Evolutionary conservation across 1,284 basidiomycete species (phyloP), one percentile per base, ranked within the genome.

Genomic region (Leccinum variabile): DNA sequence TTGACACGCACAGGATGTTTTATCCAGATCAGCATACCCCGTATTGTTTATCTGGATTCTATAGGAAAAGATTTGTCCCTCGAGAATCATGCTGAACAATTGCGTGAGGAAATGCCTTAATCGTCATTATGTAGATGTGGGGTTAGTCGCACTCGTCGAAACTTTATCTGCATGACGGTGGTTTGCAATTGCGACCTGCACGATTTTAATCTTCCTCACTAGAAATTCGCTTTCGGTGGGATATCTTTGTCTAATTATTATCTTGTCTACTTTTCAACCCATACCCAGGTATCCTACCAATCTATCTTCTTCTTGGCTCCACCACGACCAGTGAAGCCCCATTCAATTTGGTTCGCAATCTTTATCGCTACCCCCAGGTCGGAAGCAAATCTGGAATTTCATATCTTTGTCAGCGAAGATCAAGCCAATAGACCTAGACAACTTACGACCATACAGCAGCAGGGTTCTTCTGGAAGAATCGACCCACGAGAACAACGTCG

Each of bases 381-480:
- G 16, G 83, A 81, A 1, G 84, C 83, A 65, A 84, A 84, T 60
- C 76, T 54, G 0, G 3, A 3, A 52, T 52, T n/a, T 0, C 2
- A 30, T 30, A 8, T 18, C 9, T 22, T 49, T 49, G 25, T 52
- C 25, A 52, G 2, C 25, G 16, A 30, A 52, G 14, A 10, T 52
- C 28, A 16, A 52, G 50, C 25, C 25, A 52, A 52, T 52, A 49
- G 0, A 22, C 25, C 28, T 3, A 13, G 30, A 8, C 14, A 25
- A 71, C 73, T 71, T 59, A 79, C 44, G 74, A 67, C 80, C 81
- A 81, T 7, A 82, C 81, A 1, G 73, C 63, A 0, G 78, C 82
- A 1, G 84, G 84, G 64, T 86, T 81, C 76, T 84, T 84, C 72
- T 83, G 81, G 76, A 87, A 87, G 57, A 77, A 74, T n/a, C 83